Conservation (phyloP, 768 basidiomycete genomes). For the Russula compacta region DNA sequence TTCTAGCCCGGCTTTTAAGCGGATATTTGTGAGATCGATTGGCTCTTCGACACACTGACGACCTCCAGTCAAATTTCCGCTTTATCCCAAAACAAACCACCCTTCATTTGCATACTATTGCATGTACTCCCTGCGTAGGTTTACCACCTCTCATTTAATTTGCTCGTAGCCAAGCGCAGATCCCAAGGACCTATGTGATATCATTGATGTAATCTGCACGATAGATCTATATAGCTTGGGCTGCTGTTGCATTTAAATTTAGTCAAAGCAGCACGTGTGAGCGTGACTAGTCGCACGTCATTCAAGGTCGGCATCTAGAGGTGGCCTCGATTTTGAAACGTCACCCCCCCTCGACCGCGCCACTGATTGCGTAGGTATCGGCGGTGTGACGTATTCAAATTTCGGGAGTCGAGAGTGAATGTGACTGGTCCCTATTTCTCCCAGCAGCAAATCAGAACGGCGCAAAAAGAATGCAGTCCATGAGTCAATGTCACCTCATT, state of each 20-base stretch:
- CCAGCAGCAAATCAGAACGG: constrained; percentile 5
- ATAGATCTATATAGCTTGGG: not conserved
- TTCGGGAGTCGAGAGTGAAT: constrained; percentile 78
- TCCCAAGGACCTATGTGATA: not conserved
- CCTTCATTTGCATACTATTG: not conserved
- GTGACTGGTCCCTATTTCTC: constrained; percentile 67
- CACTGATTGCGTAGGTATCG: not conserved
- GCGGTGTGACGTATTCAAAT: constrained; percentile 47
- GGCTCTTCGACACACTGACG: not conserved
- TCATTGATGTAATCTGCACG: not conserved
- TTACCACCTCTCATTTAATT: not conserved
- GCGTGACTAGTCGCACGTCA: not conserved
- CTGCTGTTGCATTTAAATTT: not conserved
- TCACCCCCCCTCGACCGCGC: not conserved
- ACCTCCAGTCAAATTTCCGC: not conserved
- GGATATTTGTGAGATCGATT: constrained; percentile 48
- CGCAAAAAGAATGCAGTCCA: constrained; percentile 5
- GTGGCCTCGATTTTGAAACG: not conserved
- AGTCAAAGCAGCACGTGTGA: not conserved
- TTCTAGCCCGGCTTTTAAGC: constrained; percentile 53
- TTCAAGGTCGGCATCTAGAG: not conserved
- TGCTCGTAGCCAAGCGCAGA: not conserved
- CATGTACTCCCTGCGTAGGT: not conserved
- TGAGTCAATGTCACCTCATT: constrained; percentile 59
- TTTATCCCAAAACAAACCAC: not conserved